These are phyloP conservation scores for Phytophthora litchii DNA, from an alignment of 352 stramenopile genomes.

Conservation along the genomic window DNA sequence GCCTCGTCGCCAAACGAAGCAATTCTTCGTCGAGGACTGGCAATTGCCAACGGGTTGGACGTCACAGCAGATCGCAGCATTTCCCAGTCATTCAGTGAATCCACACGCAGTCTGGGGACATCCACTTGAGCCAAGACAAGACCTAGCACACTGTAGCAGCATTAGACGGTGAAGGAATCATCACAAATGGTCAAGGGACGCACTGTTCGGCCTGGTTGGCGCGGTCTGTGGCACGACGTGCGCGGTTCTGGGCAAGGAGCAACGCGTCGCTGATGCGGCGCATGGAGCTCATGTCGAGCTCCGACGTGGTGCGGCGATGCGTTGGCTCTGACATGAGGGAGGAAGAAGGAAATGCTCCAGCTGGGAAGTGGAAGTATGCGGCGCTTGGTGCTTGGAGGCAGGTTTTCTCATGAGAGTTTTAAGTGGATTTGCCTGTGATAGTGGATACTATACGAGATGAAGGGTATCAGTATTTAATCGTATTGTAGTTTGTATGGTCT, in stretches of 20 bases:
- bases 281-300: constrained; percentile 63
- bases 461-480: neutral
- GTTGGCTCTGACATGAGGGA: constrained; percentile 21
- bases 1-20: constrained; percentile 9
- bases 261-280: constrained; percentile 73
- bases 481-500: neutral
- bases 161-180: constrained; percentile 10
- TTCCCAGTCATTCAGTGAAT: constrained; percentile 36
- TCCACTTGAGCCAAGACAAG: constrained; percentile 39
- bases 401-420: neutral
- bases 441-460: neutral
- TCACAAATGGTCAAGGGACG: constrained; percentile 22
- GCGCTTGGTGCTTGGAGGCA: constrained; percentile 12
- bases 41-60: constrained; percentile 13
- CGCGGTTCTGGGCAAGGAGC: constrained; percentile 74
- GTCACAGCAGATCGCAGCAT: constrained; percentile 27
- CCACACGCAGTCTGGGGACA: constrained; percentile 21
- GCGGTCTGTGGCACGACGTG: constrained; percentile 58
- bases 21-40: constrained; percentile 22
- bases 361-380: constrained; percentile 24
- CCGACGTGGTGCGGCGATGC: constrained; percentile 46
- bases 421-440: neutral
- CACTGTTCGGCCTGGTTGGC: constrained; percentile 72
- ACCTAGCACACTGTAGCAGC: constrained; percentile 29
- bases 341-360: constrained; percentile 4